Base-by-base conservation (phyloP, 2,329 filamentous ascomycete species). In the Lecanicillium sp. region DNA sequence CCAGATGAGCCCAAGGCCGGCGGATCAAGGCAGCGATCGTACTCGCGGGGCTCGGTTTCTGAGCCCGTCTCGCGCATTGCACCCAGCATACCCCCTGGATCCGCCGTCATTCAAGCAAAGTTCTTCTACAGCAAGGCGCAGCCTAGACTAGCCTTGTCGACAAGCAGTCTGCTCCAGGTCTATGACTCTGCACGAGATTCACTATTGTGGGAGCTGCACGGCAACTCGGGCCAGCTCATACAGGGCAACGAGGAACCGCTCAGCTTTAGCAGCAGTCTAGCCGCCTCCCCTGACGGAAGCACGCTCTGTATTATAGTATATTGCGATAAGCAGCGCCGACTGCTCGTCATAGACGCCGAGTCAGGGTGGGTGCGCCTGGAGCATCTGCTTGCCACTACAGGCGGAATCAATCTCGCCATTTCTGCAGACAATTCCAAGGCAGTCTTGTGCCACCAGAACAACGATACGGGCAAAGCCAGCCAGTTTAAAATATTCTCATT, bases 161-260 rank as follows among this genome's bases (percentile, higher is more conserved):
- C 40, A 3, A 27, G 30, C 29, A 30, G 22, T 4, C 22, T 27
- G 5, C 35, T 42, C 15, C 40, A 42, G 30, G 40, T 42, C 8
- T 42, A 42, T 35, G 35, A 42, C 18, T 35, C 20, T 12, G 6
- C 15, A 25, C 25, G 18, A 4, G 40, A 42, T 20, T 33, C 40
- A 6, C 40, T 42, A 22, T 28, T 42, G 30, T 42, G 40, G 40
- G 40, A 42, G 11, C 40, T 42, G 15, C 35, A 42, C 31, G n/a
- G 40, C 35, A 42, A 42, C 32, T 34, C 40, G 14, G 33, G 34
- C 19, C 40, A 42, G 36, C 40, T 42, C 3, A 35, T 42, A 15
- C 29, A 31, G 16, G 40, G 40, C 35, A 18, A 35, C 12, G 35
- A 42, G 27, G 40, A 42, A 25, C 40, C 40, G 4, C 35, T 42